A percentile compares a stretch with the other conserved stretches of the same genome.
Conservation (phyloP, 805 yeast species). For the Wickerhamiella allomyrinae region DNA sequence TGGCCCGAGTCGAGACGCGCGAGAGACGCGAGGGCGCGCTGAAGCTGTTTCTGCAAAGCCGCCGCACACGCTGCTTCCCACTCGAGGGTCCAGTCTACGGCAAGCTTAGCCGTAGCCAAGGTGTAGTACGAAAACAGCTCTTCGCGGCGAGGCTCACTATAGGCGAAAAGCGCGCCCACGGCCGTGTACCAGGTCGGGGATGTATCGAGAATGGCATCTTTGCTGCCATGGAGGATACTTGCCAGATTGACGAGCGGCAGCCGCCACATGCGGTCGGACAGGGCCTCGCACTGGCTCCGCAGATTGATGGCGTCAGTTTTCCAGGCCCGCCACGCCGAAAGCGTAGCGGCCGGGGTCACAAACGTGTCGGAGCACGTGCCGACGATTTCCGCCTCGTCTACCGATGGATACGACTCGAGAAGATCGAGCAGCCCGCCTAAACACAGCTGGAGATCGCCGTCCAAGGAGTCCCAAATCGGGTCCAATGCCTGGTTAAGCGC, state of each 20-base stretch:
- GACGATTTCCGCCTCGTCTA: not conserved
- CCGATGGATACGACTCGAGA: not conserved
- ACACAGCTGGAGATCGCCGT: not conserved
- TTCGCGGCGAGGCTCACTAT: constrained; percentile 4
- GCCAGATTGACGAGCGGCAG: constrained; percentile 2
- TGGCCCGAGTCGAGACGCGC: constrained; percentile 5
- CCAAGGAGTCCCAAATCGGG: not conserved
- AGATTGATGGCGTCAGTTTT: constrained; percentile 1
- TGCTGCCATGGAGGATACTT: constrained; percentile 4
- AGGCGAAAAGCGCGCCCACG: constrained; percentile 3
- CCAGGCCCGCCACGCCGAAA: constrained; percentile 1
- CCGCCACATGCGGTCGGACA: constrained; percentile 2
- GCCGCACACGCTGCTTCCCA: constrained; percentile 9
- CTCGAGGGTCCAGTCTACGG: constrained; percentile 7
- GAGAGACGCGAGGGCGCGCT: not conserved
- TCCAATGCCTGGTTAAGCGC: not conserved
- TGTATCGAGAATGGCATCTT: not conserved
- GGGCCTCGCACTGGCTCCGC: constrained; percentile 1
- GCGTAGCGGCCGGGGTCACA: not conserved
- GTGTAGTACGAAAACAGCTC: constrained; percentile 3
- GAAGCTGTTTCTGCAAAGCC: constrained; percentile 1
- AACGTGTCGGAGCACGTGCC: not conserved
- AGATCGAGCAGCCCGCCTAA: not conserved
- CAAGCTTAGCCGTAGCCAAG: not conserved
- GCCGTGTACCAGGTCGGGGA: constrained; percentile 5